phyloP scores from a whole-genome alignment of 192 early-diverging fungal genomes.

The Entomortierella beljakovae region DNA sequence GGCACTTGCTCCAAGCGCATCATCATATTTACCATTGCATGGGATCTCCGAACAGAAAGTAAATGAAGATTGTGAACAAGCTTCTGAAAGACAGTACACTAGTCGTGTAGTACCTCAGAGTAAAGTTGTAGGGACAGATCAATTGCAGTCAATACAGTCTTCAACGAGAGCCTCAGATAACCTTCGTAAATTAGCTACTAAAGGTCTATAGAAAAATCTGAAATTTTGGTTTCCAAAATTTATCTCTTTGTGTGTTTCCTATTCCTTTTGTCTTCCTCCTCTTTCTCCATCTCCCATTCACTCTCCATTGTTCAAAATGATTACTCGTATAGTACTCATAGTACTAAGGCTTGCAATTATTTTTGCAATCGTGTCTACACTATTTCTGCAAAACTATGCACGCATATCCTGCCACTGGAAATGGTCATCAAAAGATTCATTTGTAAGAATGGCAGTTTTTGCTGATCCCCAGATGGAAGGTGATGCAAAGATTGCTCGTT shows the following conservation, averaged over 20 bases:
- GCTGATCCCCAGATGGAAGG: conserved; percentile 80
- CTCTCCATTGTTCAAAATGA: conserved; percentile 9
- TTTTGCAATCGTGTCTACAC: conserved; percentile 5
- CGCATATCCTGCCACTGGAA: conserved; percentile 48
- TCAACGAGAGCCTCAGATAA: conserved; percentile 32
- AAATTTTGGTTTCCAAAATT: no score
- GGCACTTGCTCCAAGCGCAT: conserved; percentile 28
- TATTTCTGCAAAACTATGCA: conserved; percentile 32
- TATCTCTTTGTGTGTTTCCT: no score
- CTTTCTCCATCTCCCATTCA: neutral
- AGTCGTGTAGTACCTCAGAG: neutral
- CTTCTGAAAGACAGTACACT: neutral
- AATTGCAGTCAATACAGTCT: neutral
- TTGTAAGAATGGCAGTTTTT: conserved; percentile 66
- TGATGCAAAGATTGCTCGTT: conserved; percentile 66
- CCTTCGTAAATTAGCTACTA: conserved; percentile 26
- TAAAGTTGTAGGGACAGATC: neutral
- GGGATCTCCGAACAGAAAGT: neutral
- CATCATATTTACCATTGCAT: neutral
- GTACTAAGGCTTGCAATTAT: conserved; percentile 14
- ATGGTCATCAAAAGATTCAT: conserved; percentile 35
- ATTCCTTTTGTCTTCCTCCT: neutral
- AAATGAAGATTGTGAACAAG: neutral
- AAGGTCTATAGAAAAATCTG: no score
- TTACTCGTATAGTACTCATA: neutral